A percentile compares a stretch with the other conserved stretches of the same genome.
Evolutionary conservation across 1,139 yeast species (phyloP).

Genomic region (Magnusiomyces tetraspermus): DNA sequence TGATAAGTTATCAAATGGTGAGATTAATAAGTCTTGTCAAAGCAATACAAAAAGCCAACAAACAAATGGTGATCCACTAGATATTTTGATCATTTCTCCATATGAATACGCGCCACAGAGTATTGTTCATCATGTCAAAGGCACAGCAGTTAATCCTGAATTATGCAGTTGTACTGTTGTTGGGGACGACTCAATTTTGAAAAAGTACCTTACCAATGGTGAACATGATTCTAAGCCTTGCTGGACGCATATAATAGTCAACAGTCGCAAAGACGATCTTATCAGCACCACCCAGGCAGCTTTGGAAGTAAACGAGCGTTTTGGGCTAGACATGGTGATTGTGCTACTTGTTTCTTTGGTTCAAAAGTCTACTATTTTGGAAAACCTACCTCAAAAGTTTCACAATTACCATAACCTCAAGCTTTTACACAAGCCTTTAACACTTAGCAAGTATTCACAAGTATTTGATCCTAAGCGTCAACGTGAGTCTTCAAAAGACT

Average conservation of each 20-base stretch:
- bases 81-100: slow-evolving; percentile 28
- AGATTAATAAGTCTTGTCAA: not conserved
- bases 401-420: slow-evolving; percentile 17
- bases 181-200: slow-evolving; percentile 14
- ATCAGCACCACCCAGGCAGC: slow-evolving; percentile 13
- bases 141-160: slow-evolving; percentile 25
- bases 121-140: slow-evolving; percentile 28
- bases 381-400: slow-evolving; percentile 12
- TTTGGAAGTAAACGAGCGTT: not conserved
- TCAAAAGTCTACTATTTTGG: slow-evolving; percentile 24
- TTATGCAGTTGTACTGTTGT: slow-evolving; percentile 19
- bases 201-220: slow-evolving; percentile 4
- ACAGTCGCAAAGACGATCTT: slow-evolving; percentile 23
- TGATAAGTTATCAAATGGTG: slow-evolving; percentile 21
- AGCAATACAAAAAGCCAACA: too few species aligned
- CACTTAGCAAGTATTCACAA: slow-evolving; percentile 25
- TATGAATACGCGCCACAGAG: slow-evolving; percentile 26
- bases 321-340: slow-evolving; percentile 18
- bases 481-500: slow-evolving; percentile 23
- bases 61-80: slow-evolving; percentile 13
- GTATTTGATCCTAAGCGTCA: slow-evolving; percentile 25
- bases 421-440: slow-evolving; percentile 25
- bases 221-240: not conserved
- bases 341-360: slow-evolving; percentile 28
- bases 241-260: slow-evolving; percentile 30